phyloP scores from a whole-genome alignment of 2,329 filamentous ascomycete species.

The Trichoderma hamatum region DNA sequence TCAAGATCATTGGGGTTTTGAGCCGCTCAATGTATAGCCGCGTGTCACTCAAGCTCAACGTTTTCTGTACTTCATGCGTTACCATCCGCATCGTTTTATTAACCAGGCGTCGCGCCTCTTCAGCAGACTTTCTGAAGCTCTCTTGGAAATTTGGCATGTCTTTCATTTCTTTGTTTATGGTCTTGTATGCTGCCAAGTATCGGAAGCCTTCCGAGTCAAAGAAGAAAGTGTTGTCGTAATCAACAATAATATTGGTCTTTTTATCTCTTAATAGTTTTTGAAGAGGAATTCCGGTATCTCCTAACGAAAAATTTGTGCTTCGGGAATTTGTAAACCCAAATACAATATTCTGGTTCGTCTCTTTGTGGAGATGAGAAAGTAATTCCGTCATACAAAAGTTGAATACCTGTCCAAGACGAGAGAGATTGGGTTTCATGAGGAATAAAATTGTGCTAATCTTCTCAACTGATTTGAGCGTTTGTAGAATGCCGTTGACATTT shows the following conservation, averaged over 20 bases:
- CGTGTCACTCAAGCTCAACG: not conserved
- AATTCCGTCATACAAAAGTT: not conserved
- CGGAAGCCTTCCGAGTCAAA: constrained; percentile 5
- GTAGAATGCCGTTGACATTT: not conserved
- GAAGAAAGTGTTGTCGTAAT: not conserved
- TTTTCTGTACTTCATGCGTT: not conserved
- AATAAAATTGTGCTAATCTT: not conserved
- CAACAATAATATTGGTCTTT: not conserved
- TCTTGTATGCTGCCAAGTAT: not conserved
- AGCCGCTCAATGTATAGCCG: not conserved
- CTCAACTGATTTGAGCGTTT: not conserved
- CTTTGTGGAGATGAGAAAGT: constrained; percentile 1
- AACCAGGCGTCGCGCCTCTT: not conserved
- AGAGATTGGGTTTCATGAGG: not conserved
- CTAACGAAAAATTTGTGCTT: not conserved
- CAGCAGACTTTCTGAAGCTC: not conserved
- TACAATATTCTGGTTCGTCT: not conserved
- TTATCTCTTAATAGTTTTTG: not conserved
- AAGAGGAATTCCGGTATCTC: not conserved
- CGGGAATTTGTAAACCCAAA: not conserved
- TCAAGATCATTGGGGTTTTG: not conserved
- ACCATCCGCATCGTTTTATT: not conserved
- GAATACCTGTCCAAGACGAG: not conserved
- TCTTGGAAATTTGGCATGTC: not conserved
- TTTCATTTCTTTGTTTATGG: not conserved